Evolutionary conservation across 2,329 filamentous ascomycete genomes (phyloP).

Genomic region (Bipolaris gigantea): DNA sequence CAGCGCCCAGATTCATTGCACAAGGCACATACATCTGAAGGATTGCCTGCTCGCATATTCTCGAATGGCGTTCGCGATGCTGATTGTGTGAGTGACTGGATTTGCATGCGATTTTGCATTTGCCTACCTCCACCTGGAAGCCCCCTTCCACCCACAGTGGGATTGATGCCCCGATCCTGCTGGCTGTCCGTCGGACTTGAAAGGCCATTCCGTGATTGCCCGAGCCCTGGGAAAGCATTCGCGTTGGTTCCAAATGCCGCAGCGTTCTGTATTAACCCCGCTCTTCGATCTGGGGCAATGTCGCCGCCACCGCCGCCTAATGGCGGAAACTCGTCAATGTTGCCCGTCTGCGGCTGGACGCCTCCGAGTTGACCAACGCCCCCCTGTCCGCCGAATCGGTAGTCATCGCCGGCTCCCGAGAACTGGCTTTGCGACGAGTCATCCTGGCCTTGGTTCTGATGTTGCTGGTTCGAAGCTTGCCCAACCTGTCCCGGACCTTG

Average conservation of each 20-base stretch:
- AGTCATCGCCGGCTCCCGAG: slow-evolving; percentile 56
- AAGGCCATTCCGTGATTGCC: slow-evolving; percentile 50
- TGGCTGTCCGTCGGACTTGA: slow-evolving; percentile 45
- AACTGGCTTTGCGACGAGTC: slow-evolving; percentile 55
- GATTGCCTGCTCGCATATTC: slow-evolving; percentile 30
- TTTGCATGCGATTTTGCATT: neutral
- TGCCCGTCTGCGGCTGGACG: slow-evolving; percentile 57
- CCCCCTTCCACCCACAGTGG: slow-evolving; percentile 36
- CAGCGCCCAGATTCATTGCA: neutral
- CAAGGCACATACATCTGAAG: slow-evolving; percentile 36
- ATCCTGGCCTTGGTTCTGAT: slow-evolving; percentile 47
- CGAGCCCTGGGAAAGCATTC: slow-evolving; percentile 48
- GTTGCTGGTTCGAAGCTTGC: slow-evolving; percentile 47
- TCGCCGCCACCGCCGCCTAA: slow-evolving; percentile 57
- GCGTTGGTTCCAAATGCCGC: slow-evolving; percentile 47
- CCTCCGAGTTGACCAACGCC: slow-evolving; percentile 56
- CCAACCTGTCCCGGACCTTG: slow-evolving; percentile 34
- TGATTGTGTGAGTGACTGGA: slow-evolving; percentile 16
- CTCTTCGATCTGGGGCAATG: slow-evolving; percentile 54
- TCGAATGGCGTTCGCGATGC: slow-evolving; percentile 39
- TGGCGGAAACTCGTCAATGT: slow-evolving; percentile 64
- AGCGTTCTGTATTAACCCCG: slow-evolving; percentile 55
- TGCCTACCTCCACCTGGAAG: slow-evolving; percentile 28
- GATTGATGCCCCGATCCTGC: slow-evolving; percentile 38
- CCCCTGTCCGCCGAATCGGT: slow-evolving; percentile 59